phyloP scores from a whole-genome alignment of 805 yeast genomes.

The Lipomyces yamadae region DNA sequence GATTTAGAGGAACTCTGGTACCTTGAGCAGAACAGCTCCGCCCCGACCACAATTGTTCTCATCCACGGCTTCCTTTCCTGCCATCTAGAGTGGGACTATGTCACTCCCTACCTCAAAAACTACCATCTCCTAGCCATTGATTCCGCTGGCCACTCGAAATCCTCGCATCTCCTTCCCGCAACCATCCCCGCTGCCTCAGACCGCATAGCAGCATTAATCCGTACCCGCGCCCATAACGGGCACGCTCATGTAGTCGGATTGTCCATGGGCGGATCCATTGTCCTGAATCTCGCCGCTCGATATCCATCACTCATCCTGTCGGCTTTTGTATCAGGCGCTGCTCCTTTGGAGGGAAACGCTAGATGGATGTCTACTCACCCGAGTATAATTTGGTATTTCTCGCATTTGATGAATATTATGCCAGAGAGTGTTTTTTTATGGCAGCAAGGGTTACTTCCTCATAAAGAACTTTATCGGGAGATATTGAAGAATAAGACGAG shows the following conservation, averaged over 20 bases:
- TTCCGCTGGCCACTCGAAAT: conserved; percentile 6
- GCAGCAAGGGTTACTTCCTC: not conserved
- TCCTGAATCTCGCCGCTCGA: conserved; percentile 2
- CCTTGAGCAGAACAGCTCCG: too few relatives aligned
- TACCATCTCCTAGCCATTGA: conserved; percentile 5
- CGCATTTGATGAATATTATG: not conserved
- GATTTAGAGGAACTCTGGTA: too few relatives aligned
- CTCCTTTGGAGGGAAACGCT: not conserved
- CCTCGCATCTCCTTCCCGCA: conserved; percentile 4
- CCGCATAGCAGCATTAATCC: not conserved
- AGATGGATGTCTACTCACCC: conserved; percentile 1
- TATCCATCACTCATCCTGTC: conserved; percentile 5
- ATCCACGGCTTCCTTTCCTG: conserved; percentile 8
- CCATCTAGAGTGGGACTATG: conserved; percentile 2
- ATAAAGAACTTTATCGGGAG: not conserved
- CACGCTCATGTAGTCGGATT: conserved; percentile 7
- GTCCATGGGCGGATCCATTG: conserved; percentile 9
- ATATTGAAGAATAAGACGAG: not conserved
- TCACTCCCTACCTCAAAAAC: conserved; percentile 11
- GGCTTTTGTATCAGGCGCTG: not conserved
- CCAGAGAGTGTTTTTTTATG: conserved; percentile 3
- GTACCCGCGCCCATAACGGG: not conserved
- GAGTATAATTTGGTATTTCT: not conserved
- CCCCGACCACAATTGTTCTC: too few relatives aligned
- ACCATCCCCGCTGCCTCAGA: conserved; percentile 1